Conservation (phyloP, 805 yeast species). For the Pichia insulana region DNA sequence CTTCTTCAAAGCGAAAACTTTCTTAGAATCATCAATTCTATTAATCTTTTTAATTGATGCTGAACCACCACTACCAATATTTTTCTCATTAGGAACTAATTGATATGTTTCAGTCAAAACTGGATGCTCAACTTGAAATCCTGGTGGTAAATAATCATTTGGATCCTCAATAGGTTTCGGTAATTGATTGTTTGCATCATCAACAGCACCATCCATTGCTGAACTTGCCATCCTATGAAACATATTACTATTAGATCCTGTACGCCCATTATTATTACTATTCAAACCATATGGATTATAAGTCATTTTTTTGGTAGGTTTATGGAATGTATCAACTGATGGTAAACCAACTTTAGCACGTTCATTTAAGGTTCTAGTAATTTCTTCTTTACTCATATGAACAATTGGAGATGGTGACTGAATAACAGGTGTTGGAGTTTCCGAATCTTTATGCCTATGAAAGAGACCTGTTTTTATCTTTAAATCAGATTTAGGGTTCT, state of each 20-base stretch:
- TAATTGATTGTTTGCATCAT: constrained; percentile 38
- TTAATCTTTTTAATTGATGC: constrained; percentile 54
- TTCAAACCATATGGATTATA: constrained; percentile 59
- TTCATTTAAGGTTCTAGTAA: constrained; percentile 5
- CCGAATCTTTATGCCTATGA: not conserved
- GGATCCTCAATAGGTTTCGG: constrained; percentile 67
- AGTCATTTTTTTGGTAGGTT: constrained; percentile 32
- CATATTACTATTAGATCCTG: constrained; percentile 23
- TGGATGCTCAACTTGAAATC: constrained; percentile 42
- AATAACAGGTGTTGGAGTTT: not conserved
- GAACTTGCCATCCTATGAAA: constrained; percentile 3
- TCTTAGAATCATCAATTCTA: constrained; percentile 19
- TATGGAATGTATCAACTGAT: constrained; percentile 20
- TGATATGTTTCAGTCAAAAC: constrained; percentile 52
- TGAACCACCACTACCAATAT: constrained; percentile 69
- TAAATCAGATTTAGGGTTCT: not conserved
- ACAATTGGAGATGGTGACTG: not conserved
- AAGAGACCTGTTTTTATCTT: not conserved
- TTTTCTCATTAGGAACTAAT: constrained; percentile 36
- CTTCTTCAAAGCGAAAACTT: constrained; percentile 63
- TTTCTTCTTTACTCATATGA: constrained; percentile 8
- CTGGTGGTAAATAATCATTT: constrained; percentile 53
- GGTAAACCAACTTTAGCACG: constrained; percentile 22
- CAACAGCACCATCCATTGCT: constrained; percentile 16
- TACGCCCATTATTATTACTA: constrained; percentile 10